Percentiles rank a stretch among this genome's conserved stretches.
Conservation (phyloP, 805 yeast genomes). For the Starmerella lactis-condensi region DNA sequence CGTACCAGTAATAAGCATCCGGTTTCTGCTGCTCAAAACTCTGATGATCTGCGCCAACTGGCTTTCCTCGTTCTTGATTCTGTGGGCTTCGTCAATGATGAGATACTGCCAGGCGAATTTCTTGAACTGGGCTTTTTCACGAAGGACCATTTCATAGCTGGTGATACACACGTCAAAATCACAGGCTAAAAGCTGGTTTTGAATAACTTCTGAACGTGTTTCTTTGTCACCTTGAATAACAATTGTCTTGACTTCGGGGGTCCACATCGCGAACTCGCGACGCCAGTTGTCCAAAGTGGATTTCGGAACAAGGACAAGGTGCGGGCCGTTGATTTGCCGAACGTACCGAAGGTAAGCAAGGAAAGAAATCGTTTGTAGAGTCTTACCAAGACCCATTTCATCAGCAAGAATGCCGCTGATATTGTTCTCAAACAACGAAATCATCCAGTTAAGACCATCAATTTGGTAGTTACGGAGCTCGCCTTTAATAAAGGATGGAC, state of each 20-base stretch:
- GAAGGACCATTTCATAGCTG: conserved; percentile 80
- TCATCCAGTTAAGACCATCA: conserved; percentile 90
- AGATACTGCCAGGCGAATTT: conserved; percentile 86
- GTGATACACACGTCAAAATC: conserved; percentile 81
- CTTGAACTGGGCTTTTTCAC: conserved; percentile 65
- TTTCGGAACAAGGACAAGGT: conserved; percentile 80
- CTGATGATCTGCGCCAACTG: conserved; percentile 84
- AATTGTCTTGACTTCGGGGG: conserved; percentile 75
- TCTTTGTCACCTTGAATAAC: conserved; percentile 84
- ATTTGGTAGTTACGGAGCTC: conserved; percentile 74
- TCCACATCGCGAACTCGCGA: conserved; percentile 87
- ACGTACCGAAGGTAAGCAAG: conserved; percentile 71
- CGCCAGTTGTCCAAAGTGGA: conserved; percentile 93
- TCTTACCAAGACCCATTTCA: conserved; percentile 96
- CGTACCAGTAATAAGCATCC: conserved; percentile 84
- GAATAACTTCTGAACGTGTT: conserved; percentile 44
- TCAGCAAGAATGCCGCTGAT: conserved; percentile 90
- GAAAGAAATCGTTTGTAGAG: conserved; percentile 84
- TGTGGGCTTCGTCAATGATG: conserved; percentile 88
- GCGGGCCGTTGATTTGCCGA: conserved; percentile 71
- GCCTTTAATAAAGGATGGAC: conserved; percentile 65
- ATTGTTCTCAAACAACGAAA: conserved; percentile 69
- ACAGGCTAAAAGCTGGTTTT: conserved; percentile 41
- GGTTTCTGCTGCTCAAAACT: conserved; percentile 63
- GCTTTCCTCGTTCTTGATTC: conserved; percentile 88